Percentiles rank a stretch among this genome's conserved stretches.
Evolutionary conservation across 2,329 filamentous ascomycete species (phyloP).

Genomic region (Phyllosticta citrichinensis): DNA sequence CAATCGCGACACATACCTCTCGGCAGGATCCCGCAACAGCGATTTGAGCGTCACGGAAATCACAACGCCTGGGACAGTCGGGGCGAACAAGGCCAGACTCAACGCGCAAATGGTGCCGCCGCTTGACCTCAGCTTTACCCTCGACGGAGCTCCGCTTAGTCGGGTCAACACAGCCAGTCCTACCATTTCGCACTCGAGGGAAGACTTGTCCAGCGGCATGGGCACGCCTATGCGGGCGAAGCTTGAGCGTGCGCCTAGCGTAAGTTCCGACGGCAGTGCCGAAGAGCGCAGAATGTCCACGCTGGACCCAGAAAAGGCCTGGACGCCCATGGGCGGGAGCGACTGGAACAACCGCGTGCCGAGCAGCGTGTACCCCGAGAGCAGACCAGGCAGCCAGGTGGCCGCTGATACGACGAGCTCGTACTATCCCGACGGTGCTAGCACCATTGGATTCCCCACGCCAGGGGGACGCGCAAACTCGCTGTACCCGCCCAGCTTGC

Average conservation of each 20-base stretch:
- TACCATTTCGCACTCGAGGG: constrained; percentile 51
- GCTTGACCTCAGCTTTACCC: constrained; percentile 45
- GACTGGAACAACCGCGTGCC: constrained; percentile 22
- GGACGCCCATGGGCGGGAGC: constrained; percentile 25
- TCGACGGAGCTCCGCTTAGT: constrained; percentile 53
- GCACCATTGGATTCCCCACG: constrained; percentile 26
- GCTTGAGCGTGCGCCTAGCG: constrained; percentile 26
- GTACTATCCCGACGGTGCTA: constrained; percentile 43
- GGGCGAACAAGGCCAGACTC: not conserved
- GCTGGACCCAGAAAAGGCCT: constrained; percentile 23
- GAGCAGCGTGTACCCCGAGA: constrained; percentile 37
- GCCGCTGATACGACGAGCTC: constrained; percentile 48
- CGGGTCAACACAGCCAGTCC: constrained; percentile 61
- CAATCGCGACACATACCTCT: constrained; percentile 32
- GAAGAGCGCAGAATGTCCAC: constrained; percentile 15
- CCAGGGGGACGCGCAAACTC: constrained; percentile 28
- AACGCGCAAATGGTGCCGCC: constrained; percentile 56
- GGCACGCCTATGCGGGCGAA: constrained; percentile 26
- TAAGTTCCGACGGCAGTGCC: constrained; percentile 22
- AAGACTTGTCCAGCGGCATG: constrained; percentile 25
- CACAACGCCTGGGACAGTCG: constrained; percentile 38
- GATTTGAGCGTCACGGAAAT: constrained; percentile 28
- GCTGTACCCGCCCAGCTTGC: constrained; percentile 12
- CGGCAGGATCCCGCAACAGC: constrained; percentile 26
- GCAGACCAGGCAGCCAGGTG: constrained; percentile 36